Base-by-base conservation (phyloP, 805 yeast species). In the Komagataella pastoris region DNA sequence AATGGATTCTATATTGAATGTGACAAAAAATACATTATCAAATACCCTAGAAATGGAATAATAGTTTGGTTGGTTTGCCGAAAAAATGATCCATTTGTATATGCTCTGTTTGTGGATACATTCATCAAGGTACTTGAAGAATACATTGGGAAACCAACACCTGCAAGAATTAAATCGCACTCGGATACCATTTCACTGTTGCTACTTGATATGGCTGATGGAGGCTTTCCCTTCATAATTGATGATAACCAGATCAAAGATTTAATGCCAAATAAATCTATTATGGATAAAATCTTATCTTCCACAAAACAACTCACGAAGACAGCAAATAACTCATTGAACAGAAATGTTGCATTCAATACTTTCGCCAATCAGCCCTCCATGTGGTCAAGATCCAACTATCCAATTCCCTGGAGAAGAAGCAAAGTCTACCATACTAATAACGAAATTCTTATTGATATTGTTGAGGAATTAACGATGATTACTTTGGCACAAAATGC, bases 361-460 rank as follows among this genome's bases (percentile, higher is more conserved):
- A 40, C 43, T 24, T n/a, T 30, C 23, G 18, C 50, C 24, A 7
- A 48, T 14, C 18, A 14, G 43, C 43, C 44, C 10, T 60, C 61
- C 8, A 59, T 65, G 7, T 56, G 62, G 21, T 69, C 65, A 60
- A 76, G 48, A 48, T 62, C 69, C 0, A 66, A 66, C 4, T 62
- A 69, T 48, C 60, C 61, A 24, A 67, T 70, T 7, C 96, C 96
- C 1, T 91, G 98, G 98, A 76, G 98, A 59, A 72, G 78, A 48
- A 62, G 81, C 3, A 76, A 80, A 55, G 83, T 85, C n/a, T 77
- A 75, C 56, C 80, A 87, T 62, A 75, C 87, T 3, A 81, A 81
- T 56, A 88, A 91, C 64, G 98, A 91, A 65, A 73, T 91, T 65
- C 88, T 82, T 62, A 84, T 91, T 7, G 98, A 93, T 65, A 63